Percentiles rank a stretch among this genome's conserved stretches.
These are phyloP conservation scores for Phoenix roebelenii DNA, from an alignment of 176 grass and related monocot species.

Conservation along the genomic window DNA sequence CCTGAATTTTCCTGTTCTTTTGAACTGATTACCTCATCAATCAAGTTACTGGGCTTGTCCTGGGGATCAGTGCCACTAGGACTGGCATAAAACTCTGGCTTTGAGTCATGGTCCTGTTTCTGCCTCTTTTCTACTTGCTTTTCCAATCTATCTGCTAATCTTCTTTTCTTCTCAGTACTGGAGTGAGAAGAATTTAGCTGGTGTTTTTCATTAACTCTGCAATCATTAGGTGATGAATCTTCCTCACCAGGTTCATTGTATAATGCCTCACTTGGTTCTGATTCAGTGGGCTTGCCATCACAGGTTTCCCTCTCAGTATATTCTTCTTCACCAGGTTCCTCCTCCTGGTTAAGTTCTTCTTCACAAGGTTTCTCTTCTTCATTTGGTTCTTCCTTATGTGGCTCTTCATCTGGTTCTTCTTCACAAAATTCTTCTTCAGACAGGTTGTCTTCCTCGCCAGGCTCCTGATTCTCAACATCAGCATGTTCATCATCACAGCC, in stretches of 20 bases:
- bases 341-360: slow-evolving; percentile 3
- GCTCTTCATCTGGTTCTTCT: slow-evolving; percentile 19
- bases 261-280: not conserved
- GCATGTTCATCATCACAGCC: slow-evolving; percentile 6
- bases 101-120: slow-evolving; percentile 8
- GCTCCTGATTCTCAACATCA: slow-evolving; percentile 11
- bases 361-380: not conserved
- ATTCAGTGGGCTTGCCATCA: not conserved
- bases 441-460: slow-evolving; percentile 27
- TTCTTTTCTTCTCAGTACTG: slow-evolving; percentile 41
- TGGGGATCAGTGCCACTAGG: not conserved
- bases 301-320: slow-evolving; percentile 9
- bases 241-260: slow-evolving; percentile 4
- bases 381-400: not conserved
- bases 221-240: slow-evolving; percentile 27
- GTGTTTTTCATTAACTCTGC: slow-evolving; percentile 14
- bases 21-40: not conserved
- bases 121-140: slow-evolving; percentile 21
- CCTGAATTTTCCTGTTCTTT: slow-evolving; percentile 1
- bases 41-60: not conserved
- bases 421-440: slow-evolving; percentile 25
- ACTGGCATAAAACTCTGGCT: not conserved
- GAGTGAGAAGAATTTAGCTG: slow-evolving; percentile 22
- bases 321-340: slow-evolving; percentile 23
- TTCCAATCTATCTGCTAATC: slow-evolving; percentile 30